Conservation (phyloP, 108 stramenopile species). For the Nitzschia palea region DNA sequence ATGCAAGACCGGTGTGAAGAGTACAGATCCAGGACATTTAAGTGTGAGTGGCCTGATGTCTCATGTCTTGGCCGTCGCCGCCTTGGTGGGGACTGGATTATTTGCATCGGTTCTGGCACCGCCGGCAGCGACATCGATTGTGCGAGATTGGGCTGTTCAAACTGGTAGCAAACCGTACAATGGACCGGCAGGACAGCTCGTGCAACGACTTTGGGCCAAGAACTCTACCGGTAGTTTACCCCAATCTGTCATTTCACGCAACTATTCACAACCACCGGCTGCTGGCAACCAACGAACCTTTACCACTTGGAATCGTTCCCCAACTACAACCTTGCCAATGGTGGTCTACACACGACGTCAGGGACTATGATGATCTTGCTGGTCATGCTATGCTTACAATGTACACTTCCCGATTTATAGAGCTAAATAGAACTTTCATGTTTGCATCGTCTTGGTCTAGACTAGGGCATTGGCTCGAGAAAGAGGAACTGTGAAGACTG, state of each 20-base stretch:
- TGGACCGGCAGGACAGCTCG: conserved; percentile 3
- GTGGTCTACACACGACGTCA: too few species aligned
- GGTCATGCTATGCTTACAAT: too few species aligned
- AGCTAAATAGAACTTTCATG: too few species aligned
- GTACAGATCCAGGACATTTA: conserved; percentile 41
- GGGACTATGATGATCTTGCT: too few species aligned
- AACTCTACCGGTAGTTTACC: too few species aligned
- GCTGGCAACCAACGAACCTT: too few species aligned
- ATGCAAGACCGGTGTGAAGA: conserved; percentile 9
- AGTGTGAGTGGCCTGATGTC: conserved; percentile 53
- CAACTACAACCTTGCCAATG: too few species aligned
- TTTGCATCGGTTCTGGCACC: conserved; percentile 67
- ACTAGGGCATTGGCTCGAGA: neutral
- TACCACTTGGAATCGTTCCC: too few species aligned
- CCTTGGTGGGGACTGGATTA: conserved; percentile 44
- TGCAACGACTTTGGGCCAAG: conserved; percentile 6
- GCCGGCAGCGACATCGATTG: conserved; percentile 52
- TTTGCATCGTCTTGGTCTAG: too few species aligned
- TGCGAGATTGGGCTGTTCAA: conserved; percentile 39
- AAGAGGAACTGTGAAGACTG: neutral
- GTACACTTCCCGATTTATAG: too few species aligned
- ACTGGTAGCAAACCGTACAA: conserved; percentile 12
- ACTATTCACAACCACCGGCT: too few species aligned
- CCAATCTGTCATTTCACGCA: too few species aligned
- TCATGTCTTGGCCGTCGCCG: conserved; percentile 41